Evolutionary conservation across 768 basidiomycete species (phyloP).

Genomic region (Russula emetica): DNA sequence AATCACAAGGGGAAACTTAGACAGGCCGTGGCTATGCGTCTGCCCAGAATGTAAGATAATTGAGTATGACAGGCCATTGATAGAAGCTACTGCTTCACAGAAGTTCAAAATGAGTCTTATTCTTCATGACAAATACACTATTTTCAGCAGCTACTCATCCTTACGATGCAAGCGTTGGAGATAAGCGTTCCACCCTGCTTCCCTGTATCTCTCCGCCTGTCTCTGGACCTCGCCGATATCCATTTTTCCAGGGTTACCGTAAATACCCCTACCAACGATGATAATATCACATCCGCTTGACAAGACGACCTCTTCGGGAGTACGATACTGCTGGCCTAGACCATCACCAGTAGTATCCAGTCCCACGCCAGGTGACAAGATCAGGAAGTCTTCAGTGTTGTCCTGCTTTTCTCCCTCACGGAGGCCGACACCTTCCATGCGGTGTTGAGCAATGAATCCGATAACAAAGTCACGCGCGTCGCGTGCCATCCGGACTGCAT

Average conservation of each 20-base stretch:
- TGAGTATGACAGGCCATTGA: not conserved
- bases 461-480: slow-evolving; percentile 82
- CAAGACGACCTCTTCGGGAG: slow-evolving; percentile 76
- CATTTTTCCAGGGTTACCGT: slow-evolving; percentile 54
- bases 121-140: not conserved
- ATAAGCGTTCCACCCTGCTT: slow-evolving; percentile 91
- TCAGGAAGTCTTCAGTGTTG: slow-evolving; percentile 68
- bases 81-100: not conserved
- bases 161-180: slow-evolving; percentile 37
- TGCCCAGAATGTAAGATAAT: not conserved
- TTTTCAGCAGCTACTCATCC: not conserved
- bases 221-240: slow-evolving; percentile 48
- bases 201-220: slow-evolving; percentile 80
- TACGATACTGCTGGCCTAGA: slow-evolving; percentile 67
- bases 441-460: slow-evolving; percentile 88
- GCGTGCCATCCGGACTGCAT: slow-evolving; percentile 85
- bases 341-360: slow-evolving; percentile 58
- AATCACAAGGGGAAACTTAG: slow-evolving; percentile 12
- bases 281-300: slow-evolving; percentile 90
- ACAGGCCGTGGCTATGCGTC: not conserved
- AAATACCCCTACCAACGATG: slow-evolving; percentile 94
- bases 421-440: slow-evolving; percentile 66
- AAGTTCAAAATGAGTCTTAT: not conserved
- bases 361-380: slow-evolving; percentile 91
- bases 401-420: slow-evolving; percentile 28